Evolutionary conservation across 208 protist species (phyloP).

Genomic region (Leptomonas pyrrhocoris): DNA sequence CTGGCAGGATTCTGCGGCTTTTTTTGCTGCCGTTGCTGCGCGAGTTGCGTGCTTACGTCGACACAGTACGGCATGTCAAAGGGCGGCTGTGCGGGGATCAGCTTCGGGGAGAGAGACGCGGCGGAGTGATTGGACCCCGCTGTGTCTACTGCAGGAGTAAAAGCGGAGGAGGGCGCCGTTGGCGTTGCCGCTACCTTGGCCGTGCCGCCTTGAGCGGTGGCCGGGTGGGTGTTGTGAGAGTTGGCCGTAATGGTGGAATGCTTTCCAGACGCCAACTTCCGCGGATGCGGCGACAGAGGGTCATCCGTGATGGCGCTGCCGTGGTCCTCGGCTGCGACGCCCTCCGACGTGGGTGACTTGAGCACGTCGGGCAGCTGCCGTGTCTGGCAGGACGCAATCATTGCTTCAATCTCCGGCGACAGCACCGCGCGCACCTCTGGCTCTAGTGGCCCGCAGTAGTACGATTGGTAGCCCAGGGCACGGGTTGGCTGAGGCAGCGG

Average conservation of each 20-base stretch:
- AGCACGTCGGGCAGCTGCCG: slow-evolving; percentile 16
- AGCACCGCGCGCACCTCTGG: slow-evolving; percentile 54
- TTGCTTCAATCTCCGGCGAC: slow-evolving; percentile 45
- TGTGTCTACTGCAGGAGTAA: neutral
- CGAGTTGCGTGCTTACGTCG: neutral
- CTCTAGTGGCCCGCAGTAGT: slow-evolving; percentile 66
- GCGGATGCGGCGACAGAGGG: neutral
- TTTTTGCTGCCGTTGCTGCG: neutral
- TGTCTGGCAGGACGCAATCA: slow-evolving; percentile 32
- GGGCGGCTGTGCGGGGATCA: neutral
- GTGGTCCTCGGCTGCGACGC: neutral
- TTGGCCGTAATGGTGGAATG: slow-evolving; percentile 7
- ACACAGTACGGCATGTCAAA: neutral
- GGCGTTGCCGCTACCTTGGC: neutral
- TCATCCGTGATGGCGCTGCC: neutral
- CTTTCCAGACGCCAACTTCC: neutral
- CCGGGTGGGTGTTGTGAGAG: neutral
- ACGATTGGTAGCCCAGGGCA: slow-evolving; percentile 35
- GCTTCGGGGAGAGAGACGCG: neutral
- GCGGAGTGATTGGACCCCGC: neutral
- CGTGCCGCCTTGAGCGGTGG: neutral
- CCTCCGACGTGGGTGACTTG: neutral
- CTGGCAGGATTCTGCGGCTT: neutral
- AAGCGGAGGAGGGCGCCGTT: neutral
- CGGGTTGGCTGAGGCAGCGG: neutral